Conservation (phyloP, 225 moss, liverwort and hornwort species). For the Physcomitrellopsis africana region DNA sequence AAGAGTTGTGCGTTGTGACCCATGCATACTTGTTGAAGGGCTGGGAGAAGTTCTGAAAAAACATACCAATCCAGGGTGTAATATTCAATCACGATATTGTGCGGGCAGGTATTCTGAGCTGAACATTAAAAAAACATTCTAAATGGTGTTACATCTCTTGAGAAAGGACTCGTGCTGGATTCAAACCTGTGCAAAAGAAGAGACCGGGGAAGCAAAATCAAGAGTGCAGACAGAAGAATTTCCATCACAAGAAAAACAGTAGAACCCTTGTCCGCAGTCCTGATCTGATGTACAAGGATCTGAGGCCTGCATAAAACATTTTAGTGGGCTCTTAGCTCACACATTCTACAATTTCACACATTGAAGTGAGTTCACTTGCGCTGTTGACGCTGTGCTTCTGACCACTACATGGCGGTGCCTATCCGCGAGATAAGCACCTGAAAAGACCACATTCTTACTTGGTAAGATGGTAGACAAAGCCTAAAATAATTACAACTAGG, state of each 20-base stretch:
- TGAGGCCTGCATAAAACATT: constrained; percentile 52
- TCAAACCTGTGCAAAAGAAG: constrained; percentile 60
- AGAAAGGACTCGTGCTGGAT: constrained; percentile 3
- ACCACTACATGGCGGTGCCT: constrained; percentile 4
- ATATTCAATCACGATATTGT: neutral
- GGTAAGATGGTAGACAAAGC: no score
- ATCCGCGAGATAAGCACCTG: constrained; percentile 6
- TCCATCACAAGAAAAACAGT: constrained; percentile 64
- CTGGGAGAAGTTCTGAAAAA: constrained; percentile 54
- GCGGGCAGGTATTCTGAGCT: neutral
- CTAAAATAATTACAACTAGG: no score
- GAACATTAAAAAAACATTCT: no score
- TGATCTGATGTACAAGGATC: constrained; percentile 50
- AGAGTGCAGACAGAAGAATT: constrained; percentile 51
- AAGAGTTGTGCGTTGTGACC: constrained; percentile 90
- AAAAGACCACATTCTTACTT: no score
- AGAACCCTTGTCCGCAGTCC: constrained; percentile 75
- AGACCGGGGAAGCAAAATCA: constrained; percentile 51
- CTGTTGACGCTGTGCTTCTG: neutral
- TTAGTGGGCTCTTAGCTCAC: neutral
- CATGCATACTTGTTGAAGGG: constrained; percentile 93
- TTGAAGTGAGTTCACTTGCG: neutral
- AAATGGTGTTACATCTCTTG: neutral
- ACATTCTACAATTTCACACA: neutral
- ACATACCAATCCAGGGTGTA: neutral